Evolutionary conservation across 306 rosid species (phyloP).

Genomic region (Lotus japonicus): DNA sequence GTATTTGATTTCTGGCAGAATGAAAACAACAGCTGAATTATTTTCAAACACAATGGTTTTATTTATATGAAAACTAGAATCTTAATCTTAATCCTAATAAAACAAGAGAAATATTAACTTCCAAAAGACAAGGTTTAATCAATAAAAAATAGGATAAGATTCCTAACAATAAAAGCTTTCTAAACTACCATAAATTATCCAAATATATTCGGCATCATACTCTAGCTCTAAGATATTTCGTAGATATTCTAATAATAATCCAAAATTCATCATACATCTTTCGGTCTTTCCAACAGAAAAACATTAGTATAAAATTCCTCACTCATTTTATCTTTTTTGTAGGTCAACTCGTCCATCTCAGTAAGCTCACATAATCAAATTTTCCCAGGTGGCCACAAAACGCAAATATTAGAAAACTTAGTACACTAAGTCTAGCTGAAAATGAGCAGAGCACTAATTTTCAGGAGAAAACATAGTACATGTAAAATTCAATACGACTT

Average conservation of each 20-base stretch:
- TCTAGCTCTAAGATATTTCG: neutral
- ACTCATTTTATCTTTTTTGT: neutral
- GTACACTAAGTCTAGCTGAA: neutral
- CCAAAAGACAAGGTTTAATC: neutral
- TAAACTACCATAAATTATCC: neutral
- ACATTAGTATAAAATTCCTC: neutral
- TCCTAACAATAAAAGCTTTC: neutral
- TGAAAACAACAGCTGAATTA: neutral
- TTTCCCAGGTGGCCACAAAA: neutral
- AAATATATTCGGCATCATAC: neutral
- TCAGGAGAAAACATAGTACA: neutral
- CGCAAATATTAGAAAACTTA: neutral
- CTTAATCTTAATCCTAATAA: neutral
- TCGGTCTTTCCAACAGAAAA: neutral
- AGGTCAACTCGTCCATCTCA: neutral
- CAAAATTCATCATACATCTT: neutral
- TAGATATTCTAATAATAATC: neutral
- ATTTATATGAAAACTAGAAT: neutral
- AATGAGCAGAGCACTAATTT: no score
- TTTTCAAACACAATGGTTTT: neutral
- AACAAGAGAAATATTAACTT: neutral
- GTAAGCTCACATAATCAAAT: slow-evolving; percentile 2
- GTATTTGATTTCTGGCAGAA: neutral
- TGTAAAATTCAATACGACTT: neutral
- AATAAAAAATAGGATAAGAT: neutral